Evolutionary conservation across 108 stramenopile genomes (phyloP), one percentile per base, ranked within the genome.

Genomic region (Aurantiochytrium sp.): DNA sequence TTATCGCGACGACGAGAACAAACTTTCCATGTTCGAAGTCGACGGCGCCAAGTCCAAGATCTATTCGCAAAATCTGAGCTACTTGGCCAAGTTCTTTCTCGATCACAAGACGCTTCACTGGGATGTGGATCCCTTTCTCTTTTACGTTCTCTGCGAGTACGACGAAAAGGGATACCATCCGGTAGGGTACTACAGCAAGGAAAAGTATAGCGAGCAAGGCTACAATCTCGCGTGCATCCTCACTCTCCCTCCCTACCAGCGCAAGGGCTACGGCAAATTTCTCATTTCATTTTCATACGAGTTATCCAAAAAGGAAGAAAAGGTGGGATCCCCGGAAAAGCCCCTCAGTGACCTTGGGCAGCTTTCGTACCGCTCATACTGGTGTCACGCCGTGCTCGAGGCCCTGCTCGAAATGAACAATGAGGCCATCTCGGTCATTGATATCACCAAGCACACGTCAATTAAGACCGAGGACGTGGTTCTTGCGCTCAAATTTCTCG

Each of bases 181-280:
- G 14, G 97, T 97, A 58, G 99, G 99, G 35, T 99, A 99, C 90
- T 99, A 95, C 93, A 95, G 95, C 90, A 99, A 99, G 95, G 99
- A 99, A 92, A 99, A 99, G 93, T 97, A 98, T 88, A 95, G 95
- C 44, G 98, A 98, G 90, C 96, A 98, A 16, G 99, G 98, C 29
- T 99, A 98, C 95, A 99, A 99, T 91, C 93, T 99, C 44, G 98
- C 99, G 21, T 99, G 99, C 90, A 99, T 99, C 87, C 93, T 99
- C 28, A 99, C 98, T 10, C 98, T 99, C 93, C 99, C 99, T 21
- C 94, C 96, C 18, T 97, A 97, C 90, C 99, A 99, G 95, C 93
- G 98, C 57, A 98, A 99, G 92, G 99, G 99, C 10, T 99, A 99
- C 73, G 99, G 99, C 28, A 94, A 98, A 59, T 98, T 99, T 90